A percentile compares a stretch with the other conserved stretches of the same genome.
phyloP scores from a whole-genome alignment of 192 early-diverging fungal species.

The Coemansia javaensis region DNA sequence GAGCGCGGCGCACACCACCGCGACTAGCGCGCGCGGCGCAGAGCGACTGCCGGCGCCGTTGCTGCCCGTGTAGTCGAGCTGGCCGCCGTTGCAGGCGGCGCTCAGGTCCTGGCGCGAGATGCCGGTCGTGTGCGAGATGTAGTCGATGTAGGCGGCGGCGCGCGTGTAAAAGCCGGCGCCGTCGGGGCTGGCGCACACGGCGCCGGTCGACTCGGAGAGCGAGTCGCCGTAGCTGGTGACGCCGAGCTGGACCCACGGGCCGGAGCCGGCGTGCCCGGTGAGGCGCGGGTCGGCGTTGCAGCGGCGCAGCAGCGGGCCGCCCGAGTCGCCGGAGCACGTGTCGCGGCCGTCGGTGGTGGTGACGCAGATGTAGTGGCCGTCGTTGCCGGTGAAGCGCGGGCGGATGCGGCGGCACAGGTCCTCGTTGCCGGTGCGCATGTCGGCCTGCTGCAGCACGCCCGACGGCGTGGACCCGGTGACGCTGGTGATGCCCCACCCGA shows the following conservation, averaged over 20 bases:
- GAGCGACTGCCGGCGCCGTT: slow-evolving; percentile 4
- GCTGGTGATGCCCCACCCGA: slow-evolving; percentile 49
- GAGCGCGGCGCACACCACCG: too few species aligned
- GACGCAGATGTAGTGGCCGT: slow-evolving; percentile 49
- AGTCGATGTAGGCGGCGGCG: slow-evolving; percentile 34
- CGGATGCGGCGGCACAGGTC: slow-evolving; percentile 20
- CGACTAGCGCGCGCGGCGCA: neutral
- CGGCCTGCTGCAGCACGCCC: slow-evolving; percentile 22
- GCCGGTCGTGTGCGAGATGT: slow-evolving; percentile 33
- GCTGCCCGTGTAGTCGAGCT: slow-evolving; percentile 7
- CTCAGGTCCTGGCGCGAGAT: slow-evolving; percentile 18
- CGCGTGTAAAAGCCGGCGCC: slow-evolving; percentile 53
- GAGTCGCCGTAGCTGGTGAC: slow-evolving; percentile 52
- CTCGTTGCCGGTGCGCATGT: slow-evolving; percentile 22
- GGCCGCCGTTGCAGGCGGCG: slow-evolving; percentile 25
- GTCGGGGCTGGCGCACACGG: slow-evolving; percentile 35
- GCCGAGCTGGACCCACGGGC: slow-evolving; percentile 43
- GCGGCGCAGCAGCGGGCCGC: slow-evolving; percentile 34
- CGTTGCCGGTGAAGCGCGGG: slow-evolving; percentile 15
- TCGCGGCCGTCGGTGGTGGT: slow-evolving; percentile 43
- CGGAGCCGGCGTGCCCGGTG: slow-evolving; percentile 2
- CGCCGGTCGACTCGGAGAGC: neutral
- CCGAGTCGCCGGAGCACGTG: slow-evolving; percentile 45
- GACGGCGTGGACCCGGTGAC: slow-evolving; percentile 17
- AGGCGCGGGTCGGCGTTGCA: slow-evolving; percentile 4